These are phyloP conservation scores for Geotrichum klebahnii DNA, from an alignment of 1,139 yeast species.

Conservation along the genomic window DNA sequence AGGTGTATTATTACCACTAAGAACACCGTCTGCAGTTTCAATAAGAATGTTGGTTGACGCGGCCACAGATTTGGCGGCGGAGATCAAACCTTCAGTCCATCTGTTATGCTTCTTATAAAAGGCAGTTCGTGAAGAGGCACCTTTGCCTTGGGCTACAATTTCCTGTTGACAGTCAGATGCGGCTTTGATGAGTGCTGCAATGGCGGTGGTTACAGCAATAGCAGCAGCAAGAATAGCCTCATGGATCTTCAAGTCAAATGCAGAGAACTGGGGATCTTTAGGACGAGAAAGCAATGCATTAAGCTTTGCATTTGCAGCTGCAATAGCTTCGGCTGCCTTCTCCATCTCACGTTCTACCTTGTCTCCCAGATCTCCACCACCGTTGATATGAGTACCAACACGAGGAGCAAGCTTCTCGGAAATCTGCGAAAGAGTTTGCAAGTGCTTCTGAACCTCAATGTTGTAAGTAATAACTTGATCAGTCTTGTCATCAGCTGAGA, in stretches of 20 bases:
- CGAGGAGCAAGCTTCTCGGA: slow-evolving; percentile 58
- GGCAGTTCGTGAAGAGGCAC: slow-evolving; percentile 62
- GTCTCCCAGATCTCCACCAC: slow-evolving; percentile 65
- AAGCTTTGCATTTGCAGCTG: slow-evolving; percentile 61
- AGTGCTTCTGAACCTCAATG: slow-evolving; percentile 63
- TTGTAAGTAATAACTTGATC: slow-evolving; percentile 76
- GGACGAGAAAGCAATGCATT: slow-evolving; percentile 49
- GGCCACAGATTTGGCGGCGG: slow-evolving; percentile 89
- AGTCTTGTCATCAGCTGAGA: slow-evolving; percentile 62
- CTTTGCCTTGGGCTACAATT: slow-evolving; percentile 70
- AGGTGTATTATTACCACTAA: slow-evolving; percentile 58
- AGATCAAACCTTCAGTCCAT: slow-evolving; percentile 92
- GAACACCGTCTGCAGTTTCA: slow-evolving; percentile 81
- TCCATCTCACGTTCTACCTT: slow-evolving; percentile 69
- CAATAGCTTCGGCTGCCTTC: slow-evolving; percentile 66
- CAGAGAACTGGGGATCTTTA: slow-evolving; percentile 52
- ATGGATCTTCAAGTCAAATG: slow-evolving; percentile 66
- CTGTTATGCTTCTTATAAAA: slow-evolving; percentile 84
- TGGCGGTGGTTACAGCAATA: slow-evolving; percentile 74
- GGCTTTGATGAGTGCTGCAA: slow-evolving; percentile 64
- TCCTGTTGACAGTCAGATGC: slow-evolving; percentile 82
- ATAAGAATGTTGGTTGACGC: slow-evolving; percentile 76
- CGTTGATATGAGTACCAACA: slow-evolving; percentile 40
- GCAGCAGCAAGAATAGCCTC: slow-evolving; percentile 73
- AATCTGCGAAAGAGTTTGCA: slow-evolving; percentile 55